Base-by-base conservation (phyloP, 2,329 filamentous ascomycete genomes). In the Malbranchea cinnamomea region DNA sequence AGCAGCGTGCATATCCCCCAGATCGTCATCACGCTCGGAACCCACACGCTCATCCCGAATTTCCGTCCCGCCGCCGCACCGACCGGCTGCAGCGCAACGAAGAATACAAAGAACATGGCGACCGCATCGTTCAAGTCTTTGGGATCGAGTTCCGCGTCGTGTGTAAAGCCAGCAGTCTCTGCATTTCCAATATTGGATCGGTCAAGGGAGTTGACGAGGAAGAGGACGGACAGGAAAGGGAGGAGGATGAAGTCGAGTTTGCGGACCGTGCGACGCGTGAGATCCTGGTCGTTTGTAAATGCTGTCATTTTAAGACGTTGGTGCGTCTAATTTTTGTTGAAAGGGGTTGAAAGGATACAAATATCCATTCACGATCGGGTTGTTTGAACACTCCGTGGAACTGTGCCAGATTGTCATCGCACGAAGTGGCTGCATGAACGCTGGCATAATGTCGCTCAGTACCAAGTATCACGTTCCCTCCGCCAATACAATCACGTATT, bases 91-190 rank as follows among this genome's bases (percentile, higher is more conserved):
- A 72, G 52, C 0, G 62, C 40, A n/a, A 74, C 67, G 40, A 72
- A 73, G 33, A 67, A 65, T 39, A 62, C 57, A 43, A 68, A 73
- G 56, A 72, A 72, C 30, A 63, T 56, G 13, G 65, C 64, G 6
- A 71, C 62, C 2, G 68, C 65, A 4, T 59, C 58, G 39, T 72
- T 71, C 32, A 74, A 46, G 40, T 71, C 67, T 21, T 53, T 50
- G n/a, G 58, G 56, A 3, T 49, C 48, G 1, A 68, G 53, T 0
- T 67, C 68, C 15, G 68, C 62, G 39, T 72, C 67, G 23, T 49
- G 46, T 0, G 67, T 72, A 44, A 72, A 73, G 55, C 58, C 66
- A 14, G 70, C 70, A 5, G 62, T 66, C 36, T 67, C 63, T 8
- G 64, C 64, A 48, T 67, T 68, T 32, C 65, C 64, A 35, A 68